phyloP scores from a whole-genome alignment of 108 stramenopile genomes.

The Chaetoceros tenuissimus region DNA sequence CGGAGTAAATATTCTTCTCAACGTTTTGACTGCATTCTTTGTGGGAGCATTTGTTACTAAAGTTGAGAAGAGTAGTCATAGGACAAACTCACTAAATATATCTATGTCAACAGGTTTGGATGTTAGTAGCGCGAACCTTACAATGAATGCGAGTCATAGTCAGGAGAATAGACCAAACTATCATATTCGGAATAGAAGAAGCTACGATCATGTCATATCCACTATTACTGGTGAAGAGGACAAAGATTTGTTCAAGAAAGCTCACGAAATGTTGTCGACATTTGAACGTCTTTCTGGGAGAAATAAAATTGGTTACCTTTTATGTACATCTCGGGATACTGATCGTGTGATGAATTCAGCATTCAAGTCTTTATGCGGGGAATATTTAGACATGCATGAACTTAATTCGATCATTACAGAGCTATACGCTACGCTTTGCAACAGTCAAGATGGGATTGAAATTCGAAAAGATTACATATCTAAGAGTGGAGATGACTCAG shows the following conservation, averaged over 20 bases:
- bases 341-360: too few species aligned
- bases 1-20: constrained; percentile 35
- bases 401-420: too few species aligned
- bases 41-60: constrained; percentile 20
- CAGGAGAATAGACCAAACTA: background rate
- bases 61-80: background rate
- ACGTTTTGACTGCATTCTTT: constrained; percentile 47
- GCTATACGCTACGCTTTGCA: too few species aligned
- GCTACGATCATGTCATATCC: background rate
- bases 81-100: background rate
- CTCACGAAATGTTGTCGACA: background rate
- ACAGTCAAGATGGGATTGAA: too few species aligned
- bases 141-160: background rate
- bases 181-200: background rate
- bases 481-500: too few species aligned
- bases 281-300: background rate
- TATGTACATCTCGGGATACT: too few species aligned
- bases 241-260: background rate
- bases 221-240: background rate
- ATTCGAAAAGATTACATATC: too few species aligned
- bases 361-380: too few species aligned
- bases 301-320: background rate
- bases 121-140: background rate
- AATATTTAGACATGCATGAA: too few species aligned
- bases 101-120: background rate